Percentiles rank a stretch among this genome's conserved stretches.
These are phyloP conservation scores for Neurospora sp. DNA, from an alignment of 495 filamentous ascomycete genomes.

Conservation along the genomic window DNA sequence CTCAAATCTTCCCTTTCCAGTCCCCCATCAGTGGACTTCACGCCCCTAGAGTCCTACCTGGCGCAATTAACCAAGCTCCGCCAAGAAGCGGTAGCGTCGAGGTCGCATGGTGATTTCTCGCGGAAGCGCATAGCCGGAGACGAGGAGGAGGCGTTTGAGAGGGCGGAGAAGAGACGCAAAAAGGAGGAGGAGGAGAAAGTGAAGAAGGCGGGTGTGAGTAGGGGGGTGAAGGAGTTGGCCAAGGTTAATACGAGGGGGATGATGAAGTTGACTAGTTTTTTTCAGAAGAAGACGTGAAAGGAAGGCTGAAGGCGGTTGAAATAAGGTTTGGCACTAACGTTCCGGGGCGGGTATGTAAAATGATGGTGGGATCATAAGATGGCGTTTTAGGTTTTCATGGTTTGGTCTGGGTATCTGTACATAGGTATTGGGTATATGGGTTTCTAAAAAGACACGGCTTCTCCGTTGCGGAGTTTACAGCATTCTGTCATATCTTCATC, in stretches of 20 bases:
- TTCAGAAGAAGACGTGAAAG: slow-evolving; percentile 73
- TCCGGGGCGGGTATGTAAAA: too few species aligned
- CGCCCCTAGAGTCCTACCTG: slow-evolving; percentile 57
- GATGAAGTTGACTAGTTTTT: slow-evolving; percentile 96
- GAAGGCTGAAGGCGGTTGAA: too few species aligned
- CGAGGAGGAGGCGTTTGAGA: slow-evolving; percentile 61
- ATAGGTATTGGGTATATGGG: slow-evolving; percentile 5
- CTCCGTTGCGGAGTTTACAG: background rate
- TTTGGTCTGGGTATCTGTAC: background rate
- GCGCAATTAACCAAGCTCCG: slow-evolving; percentile 52
- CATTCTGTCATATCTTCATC: background rate
- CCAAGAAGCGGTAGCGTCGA: slow-evolving; percentile 55
- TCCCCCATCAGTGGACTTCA: slow-evolving; percentile 46
- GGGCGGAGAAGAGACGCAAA: slow-evolving; percentile 68
- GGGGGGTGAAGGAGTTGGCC: slow-evolving; percentile 64
- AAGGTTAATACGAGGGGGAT: slow-evolving; percentile 88
- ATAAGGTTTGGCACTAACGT: too few species aligned
- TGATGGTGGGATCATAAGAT: too few species aligned
- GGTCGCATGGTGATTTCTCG: slow-evolving; percentile 57
- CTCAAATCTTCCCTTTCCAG: slow-evolving; percentile 39
- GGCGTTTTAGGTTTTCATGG: background rate
- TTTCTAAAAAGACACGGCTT: background rate
- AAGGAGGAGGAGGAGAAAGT: slow-evolving; percentile 52
- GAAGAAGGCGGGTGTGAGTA: slow-evolving; percentile 59
- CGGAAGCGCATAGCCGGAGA: slow-evolving; percentile 53